Percentiles rank a stretch among this genome's conserved stretches.
These are phyloP conservation scores for Aspergillus hancockii DNA, from an alignment of 495 filamentous ascomycete species.

Conservation along the genomic window DNA sequence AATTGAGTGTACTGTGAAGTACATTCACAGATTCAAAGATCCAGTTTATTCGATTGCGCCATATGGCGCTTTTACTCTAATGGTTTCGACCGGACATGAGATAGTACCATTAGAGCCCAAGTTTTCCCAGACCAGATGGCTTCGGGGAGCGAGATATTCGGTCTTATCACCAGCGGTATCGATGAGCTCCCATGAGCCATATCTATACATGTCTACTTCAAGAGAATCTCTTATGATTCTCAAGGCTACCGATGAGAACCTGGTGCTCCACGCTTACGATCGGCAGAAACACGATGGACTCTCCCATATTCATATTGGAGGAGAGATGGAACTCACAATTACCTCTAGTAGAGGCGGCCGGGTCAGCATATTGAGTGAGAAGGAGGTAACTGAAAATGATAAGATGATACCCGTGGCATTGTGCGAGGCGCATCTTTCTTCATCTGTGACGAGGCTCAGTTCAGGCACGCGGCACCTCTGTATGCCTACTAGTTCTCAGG, in stretches of 20 bases:
- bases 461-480: conserved; percentile 17
- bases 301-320: conserved; percentile 38
- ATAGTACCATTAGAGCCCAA: conserved; percentile 40
- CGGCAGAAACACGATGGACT: conserved; percentile 38
- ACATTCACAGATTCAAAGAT: conserved; percentile 35
- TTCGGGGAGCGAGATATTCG: conserved; percentile 26
- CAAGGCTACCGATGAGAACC: conserved; percentile 30
- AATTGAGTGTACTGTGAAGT: conserved; percentile 39
- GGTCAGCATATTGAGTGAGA: conserved; percentile 32
- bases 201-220: conserved; percentile 46
- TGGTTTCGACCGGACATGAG: conserved; percentile 39
- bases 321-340: conserved; percentile 30
- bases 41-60: conserved; percentile 47
- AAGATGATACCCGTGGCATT: conserved; percentile 28
- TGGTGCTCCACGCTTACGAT: conserved; percentile 37
- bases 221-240: conserved; percentile 44
- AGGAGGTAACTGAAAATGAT: conserved; percentile 22
- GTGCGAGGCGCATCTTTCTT: conserved; percentile 35
- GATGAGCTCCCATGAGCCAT: conserved; percentile 39
- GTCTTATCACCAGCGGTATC: conserved; percentile 45
- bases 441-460: conserved; percentile 35
- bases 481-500: conserved; percentile 13
- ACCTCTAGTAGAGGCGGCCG: conserved; percentile 38
- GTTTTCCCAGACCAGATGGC: conserved; percentile 33
- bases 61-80: conserved; percentile 39